Base-by-base conservation (phyloP, 768 basidiomycete species). In the Clitopilus hobsonii region DNA sequence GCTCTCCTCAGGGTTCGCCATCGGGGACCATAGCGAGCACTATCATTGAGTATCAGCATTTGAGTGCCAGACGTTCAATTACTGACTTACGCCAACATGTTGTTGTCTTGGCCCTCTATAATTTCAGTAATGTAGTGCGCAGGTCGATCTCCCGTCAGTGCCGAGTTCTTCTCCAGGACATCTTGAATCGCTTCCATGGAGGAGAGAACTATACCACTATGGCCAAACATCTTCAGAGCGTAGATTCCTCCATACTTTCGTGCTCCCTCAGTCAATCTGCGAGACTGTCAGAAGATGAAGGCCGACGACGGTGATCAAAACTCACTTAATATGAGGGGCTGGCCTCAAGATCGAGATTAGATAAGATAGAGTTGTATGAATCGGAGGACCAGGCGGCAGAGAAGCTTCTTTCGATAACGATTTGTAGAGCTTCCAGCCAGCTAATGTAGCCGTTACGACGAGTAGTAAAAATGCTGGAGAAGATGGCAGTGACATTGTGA, bases 381-480 rank as follows among this genome's bases (percentile, higher is more conserved):
- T 67, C 0, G 67, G 62, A 8, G 65, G 65, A 5, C 66, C 65
- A 13, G 65, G 60, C 16, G 66, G 66, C 6, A 64, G 56, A 22
- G 51, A 57, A 13, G 50, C 48, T 13, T 55, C 56, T 50, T 60
- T 38, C n/a, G n/a, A n/a, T n/a, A n/a, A n/a, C n/a, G n/a, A n/a
- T n/a, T n/a, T n/a, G n/a, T n/a, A n/a, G n/a, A n/a, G n/a, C n/a
- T n/a, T n/a, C n/a, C n/a, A n/a, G n/a, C n/a, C n/a, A n/a, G n/a
- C n/a, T n/a, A n/a, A n/a, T n/a, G n/a, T n/a, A n/a, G n/a, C n/a
- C n/a, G n/a, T n/a, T n/a, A n/a, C n/a, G n/a, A n/a, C n/a, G n/a
- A n/a, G n/a, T n/a, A n/a, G n/a, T n/a, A n/a, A n/a, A n/a, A n/a
- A n/a, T n/a, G n/a, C n/a, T n/a, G n/a, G n/a, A n/a, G n/a, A n/a